These are phyloP conservation scores for Guadua angustifolia DNA, from an alignment of 176 grass and related monocot species.

Conservation along the genomic window DNA sequence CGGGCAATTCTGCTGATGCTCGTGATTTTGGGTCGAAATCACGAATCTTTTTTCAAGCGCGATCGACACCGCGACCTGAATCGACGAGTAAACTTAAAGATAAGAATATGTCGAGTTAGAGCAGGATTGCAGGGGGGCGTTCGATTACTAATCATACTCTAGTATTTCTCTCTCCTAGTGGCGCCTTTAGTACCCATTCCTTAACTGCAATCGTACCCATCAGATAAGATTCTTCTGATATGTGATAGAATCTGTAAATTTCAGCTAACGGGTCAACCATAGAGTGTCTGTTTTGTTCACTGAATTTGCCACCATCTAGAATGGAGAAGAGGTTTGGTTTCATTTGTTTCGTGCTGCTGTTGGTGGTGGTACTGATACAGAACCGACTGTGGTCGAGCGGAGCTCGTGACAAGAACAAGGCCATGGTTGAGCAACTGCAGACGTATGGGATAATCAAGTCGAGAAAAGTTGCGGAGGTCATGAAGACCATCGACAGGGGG, in stretches of 20 bases:
- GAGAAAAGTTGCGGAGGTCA: constrained; percentile 57
- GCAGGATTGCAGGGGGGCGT: neutral
- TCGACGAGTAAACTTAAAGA: neutral
- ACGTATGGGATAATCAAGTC: constrained; percentile 56
- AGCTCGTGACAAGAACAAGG: constrained; percentile 61
- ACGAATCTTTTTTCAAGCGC: neutral
- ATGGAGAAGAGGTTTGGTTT: constrained; percentile 13
- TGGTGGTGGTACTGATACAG: constrained; percentile 33
- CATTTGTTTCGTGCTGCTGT: constrained; percentile 14
- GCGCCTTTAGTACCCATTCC: neutral
- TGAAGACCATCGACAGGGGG: constrained; percentile 66
- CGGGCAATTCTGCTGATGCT: neutral
- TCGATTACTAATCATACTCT: neutral
- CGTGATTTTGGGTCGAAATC: neutral
- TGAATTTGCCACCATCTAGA: neutral
- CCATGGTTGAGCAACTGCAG: constrained; percentile 72
- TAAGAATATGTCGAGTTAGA: neutral
- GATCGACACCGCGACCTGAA: neutral
- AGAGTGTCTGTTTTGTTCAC: neutral
- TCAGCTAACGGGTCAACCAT: neutral
- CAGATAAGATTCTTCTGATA: neutral
- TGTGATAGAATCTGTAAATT: neutral
- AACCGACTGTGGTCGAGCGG: constrained; percentile 60
- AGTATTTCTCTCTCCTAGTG: neutral
- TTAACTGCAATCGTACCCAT: neutral